phyloP scores from a whole-genome alignment of 805 yeast genomes.

The Suhomyces faveliae region DNA sequence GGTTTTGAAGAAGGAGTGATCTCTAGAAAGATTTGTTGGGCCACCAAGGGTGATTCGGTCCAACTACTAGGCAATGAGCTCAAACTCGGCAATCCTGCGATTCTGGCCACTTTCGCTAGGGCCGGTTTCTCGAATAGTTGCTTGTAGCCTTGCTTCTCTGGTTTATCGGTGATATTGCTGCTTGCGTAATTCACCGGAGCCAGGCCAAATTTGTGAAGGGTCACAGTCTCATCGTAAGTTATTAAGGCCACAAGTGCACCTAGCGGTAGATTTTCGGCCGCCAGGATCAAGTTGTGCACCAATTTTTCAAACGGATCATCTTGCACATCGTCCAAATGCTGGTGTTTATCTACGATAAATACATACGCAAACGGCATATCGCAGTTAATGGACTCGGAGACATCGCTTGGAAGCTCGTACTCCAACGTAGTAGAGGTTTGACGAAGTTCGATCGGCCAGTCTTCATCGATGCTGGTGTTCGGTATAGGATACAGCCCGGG shows the following conservation, averaged over 20 bases:
- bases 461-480: slow-evolving; percentile 11
- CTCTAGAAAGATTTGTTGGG: slow-evolving; percentile 10
- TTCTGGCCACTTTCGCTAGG: neutral
- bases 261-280: slow-evolving; percentile 16
- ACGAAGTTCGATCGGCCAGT: slow-evolving; percentile 29
- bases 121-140: slow-evolving; percentile 4
- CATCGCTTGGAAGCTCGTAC: slow-evolving; percentile 30
- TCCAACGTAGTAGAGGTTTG: slow-evolving; percentile 28
- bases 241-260: slow-evolving; percentile 23
- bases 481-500: slow-evolving; percentile 20
- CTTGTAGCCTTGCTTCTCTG: slow-evolving; percentile 1
- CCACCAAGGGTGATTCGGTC: slow-evolving; percentile 11
- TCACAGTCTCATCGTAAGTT: slow-evolving; percentile 29
- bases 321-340: slow-evolving; percentile 23
- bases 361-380: slow-evolving; percentile 15
- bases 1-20: slow-evolving; percentile 8
- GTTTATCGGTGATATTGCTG: neutral
- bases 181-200: neutral
- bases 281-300: slow-evolving; percentile 11
- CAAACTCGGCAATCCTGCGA: neutral
- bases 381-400: slow-evolving; percentile 12
- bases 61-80: slow-evolving; percentile 6
- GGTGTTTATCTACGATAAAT: slow-evolving; percentile 32
- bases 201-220: slow-evolving; percentile 17
- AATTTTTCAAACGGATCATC: slow-evolving; percentile 15